Evolutionary conservation across 371 early-diverging fungal genomes (phyloP), one percentile per base, ranked within the genome.

Genomic region (Mucor mucedo): DNA sequence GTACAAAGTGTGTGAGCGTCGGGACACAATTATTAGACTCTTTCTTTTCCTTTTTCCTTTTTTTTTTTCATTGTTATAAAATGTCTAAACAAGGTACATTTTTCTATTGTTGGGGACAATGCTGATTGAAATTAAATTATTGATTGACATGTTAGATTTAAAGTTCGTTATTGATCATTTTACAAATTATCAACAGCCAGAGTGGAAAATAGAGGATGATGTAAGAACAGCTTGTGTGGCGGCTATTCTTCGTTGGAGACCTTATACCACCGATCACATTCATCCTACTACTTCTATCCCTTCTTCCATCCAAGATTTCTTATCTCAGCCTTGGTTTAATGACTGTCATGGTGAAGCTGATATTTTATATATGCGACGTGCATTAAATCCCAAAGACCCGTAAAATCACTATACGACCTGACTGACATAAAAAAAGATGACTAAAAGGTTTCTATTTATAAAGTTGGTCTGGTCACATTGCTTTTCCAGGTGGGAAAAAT

Each of bases 381-480:
- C 89, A 0, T 78, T 80, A 35, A 77, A 83, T 45, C 76, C 72
- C 28, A 73, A 80, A 11, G 91, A 91, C 72, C 72, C 85, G 72
- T 91, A 63, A 61, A 56, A 41, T 35, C 35, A 6, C 35, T 4
- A 35, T 6, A 35, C 35, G 21, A 21, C 35, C 35, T 8, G 35
- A 35, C 8, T 35, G 35, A 27, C 28, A 11, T 33, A 30, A n/a
- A 30, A 50, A 28, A 40, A 41, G 21, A 39, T 33, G 2, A 29
- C 38, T 55, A 11, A 30, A 21, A 21, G 21, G 21, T 28, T 40
- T 52, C 35, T 35, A 35, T 8, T 35, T 35, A 6, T 6, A 35
- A 35, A 35, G 79, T n/a, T 79, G 89, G 89, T 86, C 87, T 33
- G 90, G 90, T 0, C 90, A 91, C 73, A 86, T 89, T 44, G 88